Base-by-base conservation (phyloP, 495 filamentous ascomycete genomes). In the Cetradonia linearis region DNA sequence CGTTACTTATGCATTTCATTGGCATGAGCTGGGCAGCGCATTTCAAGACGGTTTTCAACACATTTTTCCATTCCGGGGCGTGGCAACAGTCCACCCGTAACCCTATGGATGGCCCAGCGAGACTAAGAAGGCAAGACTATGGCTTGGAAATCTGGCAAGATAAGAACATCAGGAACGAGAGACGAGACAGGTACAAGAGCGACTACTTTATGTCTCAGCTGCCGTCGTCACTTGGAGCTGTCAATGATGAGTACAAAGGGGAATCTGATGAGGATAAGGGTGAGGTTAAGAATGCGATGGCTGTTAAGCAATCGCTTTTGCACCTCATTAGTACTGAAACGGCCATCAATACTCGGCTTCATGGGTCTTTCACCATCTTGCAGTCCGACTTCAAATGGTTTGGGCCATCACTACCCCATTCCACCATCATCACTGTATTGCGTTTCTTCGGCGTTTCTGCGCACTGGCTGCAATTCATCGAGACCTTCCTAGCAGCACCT, bases 1-100 rank as follows among this genome's bases (percentile, higher is more conserved):
- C 81, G 2, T 76, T 86, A n/a, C 81, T 86, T 58, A 69, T 82
- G 7, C 77, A 85, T 54, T 81, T 77, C 61, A 77, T 86, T 61
- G 81, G 81, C 16, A 67, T 80, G 0, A 78, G 77, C 47, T 78
- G 78, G 71, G 78, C 76, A 9, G 72, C 76, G 5, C 70, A 77
- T 56, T 70, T 84, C 58, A 84, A 81, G 61, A 10, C 40, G 3
- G 61, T 65, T 5, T 74, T 84, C 54, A 68, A 60, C 3, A 23
- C 38, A 0, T 78, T 84, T 48, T 74, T 72, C n/a, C 62, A 66
- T 14, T 65, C 63, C 3, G 55, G 69, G 1, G 68, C 68, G 1
- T 77, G 76, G 31, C 81, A 77, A 77, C 69, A 77, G 40, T 74
- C 74, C 33, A 57, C 66, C 2, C 62, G 60, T 1, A 68, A 61